Evolutionary conservation across 1,284 basidiomycete genomes (phyloP), one percentile per base, ranked within the genome.

Genomic region (Phylloboletellus chloephorus): DNA sequence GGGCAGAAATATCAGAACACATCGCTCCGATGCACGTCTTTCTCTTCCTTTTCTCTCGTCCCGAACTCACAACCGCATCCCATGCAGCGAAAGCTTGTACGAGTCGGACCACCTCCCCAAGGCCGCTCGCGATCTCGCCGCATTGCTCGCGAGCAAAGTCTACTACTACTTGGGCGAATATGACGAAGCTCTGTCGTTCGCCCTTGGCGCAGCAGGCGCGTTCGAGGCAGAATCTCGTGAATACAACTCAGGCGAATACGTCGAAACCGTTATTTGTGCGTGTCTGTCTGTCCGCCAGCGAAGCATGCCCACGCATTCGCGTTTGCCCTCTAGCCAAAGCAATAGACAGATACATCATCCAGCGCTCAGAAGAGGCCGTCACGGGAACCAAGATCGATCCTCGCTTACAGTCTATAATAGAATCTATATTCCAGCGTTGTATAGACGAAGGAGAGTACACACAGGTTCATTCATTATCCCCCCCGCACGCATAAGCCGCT

Each of bases 1-100:
- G 94, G 93, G 86, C 93, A 39, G 94, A 98, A 73, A 94, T 97
- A 59, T 92, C 90, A 56, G 94, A 98, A 64, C 81, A 90, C 62
- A 83, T 97, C 53, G 76, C 87, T 26, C 72, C 82, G 47, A 90
- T 97, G 92, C 90, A 61, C 58, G 88, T 75, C 35, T 37, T 28
- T 19, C 25, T 43, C 20, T 25, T 23, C 22, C 20, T 43, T 25
- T 45, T 39, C 16, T 38, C 41, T 40, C 34, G 21, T 20, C 44
- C 52, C 13, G 51, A 48, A 33, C 52, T 50, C 45, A 51, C 37
- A 47, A 24, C 29, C 13, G 21, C 15, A 7, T 37, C 8, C 32
- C 12, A 21, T 52, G 11, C 58, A 96, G 93, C 53, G 94, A 98
- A 66, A 75, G 85, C 2, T 68, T 98, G 5, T 92, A 93, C 51